phyloP scores from a whole-genome alignment of 1,139 yeast species.

The Lizanozyma gosingica region DNA sequence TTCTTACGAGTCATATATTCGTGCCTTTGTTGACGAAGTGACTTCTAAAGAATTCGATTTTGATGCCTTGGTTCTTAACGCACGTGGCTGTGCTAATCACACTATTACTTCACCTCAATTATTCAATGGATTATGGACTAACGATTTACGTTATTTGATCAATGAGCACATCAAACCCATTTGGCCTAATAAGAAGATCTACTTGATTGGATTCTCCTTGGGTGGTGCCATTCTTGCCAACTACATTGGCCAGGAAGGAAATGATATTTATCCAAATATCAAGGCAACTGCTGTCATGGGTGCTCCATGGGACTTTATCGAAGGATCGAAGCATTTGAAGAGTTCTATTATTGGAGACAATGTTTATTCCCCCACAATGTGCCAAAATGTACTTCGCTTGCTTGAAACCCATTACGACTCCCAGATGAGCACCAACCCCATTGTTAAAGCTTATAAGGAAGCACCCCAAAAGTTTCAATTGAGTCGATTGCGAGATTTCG shows the following conservation, averaged over 20 bases:
- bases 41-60: constrained; percentile 26
- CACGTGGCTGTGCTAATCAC: constrained; percentile 56
- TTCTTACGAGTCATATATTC: constrained; percentile 47
- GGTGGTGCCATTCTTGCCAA: constrained; percentile 52
- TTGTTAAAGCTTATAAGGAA: constrained; percentile 20
- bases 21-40: constrained; percentile 28
- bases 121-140: constrained; percentile 55
- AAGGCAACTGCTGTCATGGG: constrained; percentile 44
- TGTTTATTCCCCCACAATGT: constrained; percentile 46
- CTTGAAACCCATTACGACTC: constrained; percentile 34
- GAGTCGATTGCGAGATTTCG: constrained; percentile 34
- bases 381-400: constrained; percentile 37
- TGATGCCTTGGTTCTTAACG: constrained; percentile 47
- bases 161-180: constrained; percentile 33
- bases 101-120: constrained; percentile 49
- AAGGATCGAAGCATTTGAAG: constrained; percentile 34
- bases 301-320: constrained; percentile 50
- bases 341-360: constrained; percentile 35
- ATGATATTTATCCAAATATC: constrained; percentile 23
- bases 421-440: constrained; percentile 17
- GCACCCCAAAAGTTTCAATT: constrained; percentile 27
- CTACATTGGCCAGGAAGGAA: constrained; percentile 46
- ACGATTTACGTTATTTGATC: constrained; percentile 46
- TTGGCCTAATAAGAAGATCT: constrained; percentile 45
- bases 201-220: constrained; percentile 45